phyloP scores from a whole-genome alignment of 129 eudicot species.

The Pulicaria dysenterica region DNA sequence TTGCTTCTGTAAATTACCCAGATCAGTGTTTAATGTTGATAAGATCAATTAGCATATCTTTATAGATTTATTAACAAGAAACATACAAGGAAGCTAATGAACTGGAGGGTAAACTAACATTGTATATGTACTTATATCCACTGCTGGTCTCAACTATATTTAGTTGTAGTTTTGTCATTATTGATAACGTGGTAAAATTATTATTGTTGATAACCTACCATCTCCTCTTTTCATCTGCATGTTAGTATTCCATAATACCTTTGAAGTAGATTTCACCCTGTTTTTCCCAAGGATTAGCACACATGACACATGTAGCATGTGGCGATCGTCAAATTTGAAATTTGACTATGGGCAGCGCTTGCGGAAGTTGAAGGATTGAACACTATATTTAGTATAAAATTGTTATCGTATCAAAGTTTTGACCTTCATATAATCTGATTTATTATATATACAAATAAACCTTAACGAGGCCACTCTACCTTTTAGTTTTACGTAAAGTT shows the following conservation, averaged over 20 bases:
- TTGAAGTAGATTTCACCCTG: not conserved
- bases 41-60: constrained; percentile 35
- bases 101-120: constrained; percentile 1
- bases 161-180: not conserved
- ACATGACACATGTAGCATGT: not conserved
- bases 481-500: constrained; percentile 12
- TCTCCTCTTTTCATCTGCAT: not conserved
- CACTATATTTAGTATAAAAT: not conserved
- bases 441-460: not conserved
- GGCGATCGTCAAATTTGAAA: not conserved
- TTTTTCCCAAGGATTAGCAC: not conserved
- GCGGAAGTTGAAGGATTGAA: not conserved
- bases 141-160: not conserved
- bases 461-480: constrained; percentile 2
- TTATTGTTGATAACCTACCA: not conserved
- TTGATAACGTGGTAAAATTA: not conserved
- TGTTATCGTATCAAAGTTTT: not conserved
- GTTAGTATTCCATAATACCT: not conserved
- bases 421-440: constrained; percentile 8
- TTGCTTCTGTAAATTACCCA: not conserved
- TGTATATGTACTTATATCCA: constrained; percentile 1
- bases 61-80: not conserved
- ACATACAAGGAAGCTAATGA: not conserved
- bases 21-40: constrained; percentile 31
- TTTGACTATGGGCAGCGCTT: not conserved